Base-by-base conservation (phyloP, 306 rosid species). In the Luffa aegyptiaca region DNA sequence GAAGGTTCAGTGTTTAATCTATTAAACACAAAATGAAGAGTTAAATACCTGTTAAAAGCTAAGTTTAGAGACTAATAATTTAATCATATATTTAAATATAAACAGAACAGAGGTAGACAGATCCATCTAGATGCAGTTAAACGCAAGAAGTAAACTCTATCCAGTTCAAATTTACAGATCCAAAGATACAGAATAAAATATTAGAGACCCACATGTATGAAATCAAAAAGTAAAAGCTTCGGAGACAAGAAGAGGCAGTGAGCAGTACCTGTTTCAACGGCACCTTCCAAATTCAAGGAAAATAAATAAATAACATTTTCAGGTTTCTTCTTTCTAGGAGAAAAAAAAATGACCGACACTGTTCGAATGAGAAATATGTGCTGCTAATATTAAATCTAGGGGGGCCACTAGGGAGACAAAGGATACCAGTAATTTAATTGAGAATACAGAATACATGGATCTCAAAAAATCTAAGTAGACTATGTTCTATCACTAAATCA, bases 321-420 rank as follows among this genome's bases (percentile, higher is more conserved):
- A 51, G 78, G 63, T 51, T 74, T 74, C 59, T 73, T 21, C 76
- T 70, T 70, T 70, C 44, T 72, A 72, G 77, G 77, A 49, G 77
- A 18, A 46, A 75, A 83, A 80, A 65, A 83, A 85, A 83, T 79
- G 86, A 86, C 96, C 84, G 85, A 84, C 92, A 86, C 81, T 63
- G 16, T 77, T 86, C 83, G 77, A 78, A 45, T 68, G 70, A 56
- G 80, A 33, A 77, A 59, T 59, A 10, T 3, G 42, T 21, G 26
- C 10, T 31, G 68, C 13, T 18, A 10, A 61, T 52, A 79, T 26
- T 59, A 33, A 78, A 78, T 53, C 59, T 51, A 57, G 51, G 63
- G 81, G 72, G 92, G 66, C 61, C 85, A 63, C 48, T 13, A 51
- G 10, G 75, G 55, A 76, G 95, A 89, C 92, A 18, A 75, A 75